These are phyloP conservation scores for Aspergillus tanneri DNA, from an alignment of 2,329 filamentous ascomycete species.

Conservation along the genomic window DNA sequence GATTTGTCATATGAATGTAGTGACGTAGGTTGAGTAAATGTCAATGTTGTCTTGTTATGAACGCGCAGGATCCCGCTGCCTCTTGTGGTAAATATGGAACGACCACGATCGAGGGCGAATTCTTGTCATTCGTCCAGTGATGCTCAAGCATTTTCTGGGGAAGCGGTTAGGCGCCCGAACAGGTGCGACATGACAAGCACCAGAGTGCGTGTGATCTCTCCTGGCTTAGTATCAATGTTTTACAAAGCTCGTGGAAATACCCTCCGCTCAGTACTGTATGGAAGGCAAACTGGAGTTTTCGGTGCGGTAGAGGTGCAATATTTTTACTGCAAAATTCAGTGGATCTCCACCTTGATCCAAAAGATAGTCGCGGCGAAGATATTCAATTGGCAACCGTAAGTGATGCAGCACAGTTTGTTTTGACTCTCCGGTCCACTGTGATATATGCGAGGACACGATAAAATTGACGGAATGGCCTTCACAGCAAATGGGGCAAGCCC, in stretches of 20 bases:
- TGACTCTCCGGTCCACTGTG: slow-evolving; percentile 66
- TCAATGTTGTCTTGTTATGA: slow-evolving; percentile 67
- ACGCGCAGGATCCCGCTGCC: slow-evolving; percentile 57
- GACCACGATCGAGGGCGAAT: slow-evolving; percentile 63
- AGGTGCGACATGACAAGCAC: slow-evolving; percentile 70
- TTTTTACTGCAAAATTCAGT: slow-evolving; percentile 68
- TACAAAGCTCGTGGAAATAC: slow-evolving; percentile 67
- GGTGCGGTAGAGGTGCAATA: slow-evolving; percentile 73
- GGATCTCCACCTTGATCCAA: slow-evolving; percentile 62
- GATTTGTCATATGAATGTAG: slow-evolving; percentile 58
- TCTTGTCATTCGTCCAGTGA: slow-evolving; percentile 49
- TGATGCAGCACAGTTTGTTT: slow-evolving; percentile 72
- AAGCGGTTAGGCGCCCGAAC: slow-evolving; percentile 58
- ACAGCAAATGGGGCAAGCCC: slow-evolving; percentile 62
- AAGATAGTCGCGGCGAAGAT: slow-evolving; percentile 67
- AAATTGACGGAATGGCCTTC: slow-evolving; percentile 61
- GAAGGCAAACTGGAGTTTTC: slow-evolving; percentile 73
- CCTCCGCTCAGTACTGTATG: slow-evolving; percentile 70
- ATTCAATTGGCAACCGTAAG: slow-evolving; percentile 77
- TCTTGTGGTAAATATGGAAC: slow-evolving; percentile 62
- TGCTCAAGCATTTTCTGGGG: slow-evolving; percentile 44
- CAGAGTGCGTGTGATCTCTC: slow-evolving; percentile 56
- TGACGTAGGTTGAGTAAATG: slow-evolving; percentile 68
- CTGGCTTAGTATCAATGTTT: slow-evolving; percentile 52
- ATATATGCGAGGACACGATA: slow-evolving; percentile 69